phyloP scores from a whole-genome alignment of 257 asterid species.

The Fraxinus excelsior region DNA sequence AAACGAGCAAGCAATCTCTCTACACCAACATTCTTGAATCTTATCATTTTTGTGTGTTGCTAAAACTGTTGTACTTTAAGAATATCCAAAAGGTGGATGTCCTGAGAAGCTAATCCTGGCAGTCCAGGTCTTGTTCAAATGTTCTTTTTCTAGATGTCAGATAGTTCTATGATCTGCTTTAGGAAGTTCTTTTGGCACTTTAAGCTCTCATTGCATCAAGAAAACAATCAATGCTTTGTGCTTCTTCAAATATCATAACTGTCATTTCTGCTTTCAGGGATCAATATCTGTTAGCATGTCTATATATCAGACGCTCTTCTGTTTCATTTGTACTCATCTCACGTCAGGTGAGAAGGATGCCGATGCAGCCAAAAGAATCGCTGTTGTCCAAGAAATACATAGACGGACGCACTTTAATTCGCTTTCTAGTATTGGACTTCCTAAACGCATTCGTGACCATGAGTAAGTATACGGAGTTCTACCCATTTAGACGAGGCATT shows the following conservation, averaged over 20 bases:
- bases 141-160: not conserved
- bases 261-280: constrained; percentile 59
- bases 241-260: not conserved
- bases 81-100: not conserved
- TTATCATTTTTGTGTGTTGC: not conserved
- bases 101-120: not conserved
- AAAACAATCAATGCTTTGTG: not conserved
- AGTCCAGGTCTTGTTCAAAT: not conserved
- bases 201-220: not conserved
- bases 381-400: constrained; percentile 83
- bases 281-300: constrained; percentile 96
- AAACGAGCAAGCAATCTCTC: not conserved
- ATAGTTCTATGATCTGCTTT: not conserved
- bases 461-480: constrained; percentile 60
- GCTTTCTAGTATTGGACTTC: constrained; percentile 61
- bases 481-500: not conserved
- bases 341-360: constrained; percentile 87
- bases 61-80: not conserved
- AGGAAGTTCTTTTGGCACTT: not conserved
- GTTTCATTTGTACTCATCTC: constrained; percentile 82
- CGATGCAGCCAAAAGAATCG: constrained; percentile 76
- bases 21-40: not conserved
- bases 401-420: constrained; percentile 77
- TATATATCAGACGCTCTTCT: constrained; percentile 86
- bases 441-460: constrained; percentile 73